Evolutionary conservation across 2,329 filamentous ascomycete species (phyloP).

Genomic region (Zasmidium cellare): DNA sequence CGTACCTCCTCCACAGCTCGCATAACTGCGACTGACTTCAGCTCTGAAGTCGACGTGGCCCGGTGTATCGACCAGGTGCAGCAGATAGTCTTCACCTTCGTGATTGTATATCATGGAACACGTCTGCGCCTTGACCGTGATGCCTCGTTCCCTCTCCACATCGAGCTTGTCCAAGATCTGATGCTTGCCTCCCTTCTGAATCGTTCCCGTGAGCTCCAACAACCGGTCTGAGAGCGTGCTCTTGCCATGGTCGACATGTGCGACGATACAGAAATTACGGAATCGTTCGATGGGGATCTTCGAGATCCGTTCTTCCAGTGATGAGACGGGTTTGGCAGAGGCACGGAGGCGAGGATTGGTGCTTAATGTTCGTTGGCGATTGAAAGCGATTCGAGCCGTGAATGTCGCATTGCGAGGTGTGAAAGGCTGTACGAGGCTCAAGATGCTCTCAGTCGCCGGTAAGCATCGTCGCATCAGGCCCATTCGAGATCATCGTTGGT

Average conservation of each 20-base stretch:
- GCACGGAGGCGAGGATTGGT: constrained; percentile 15
- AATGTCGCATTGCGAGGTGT: constrained; percentile 6
- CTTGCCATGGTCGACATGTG: constrained; percentile 98
- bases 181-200: constrained; percentile 81
- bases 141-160: constrained; percentile 91
- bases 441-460: constrained; percentile 26
- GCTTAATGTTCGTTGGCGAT: constrained; percentile 9
- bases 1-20: constrained; percentile 75
- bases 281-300: constrained; percentile 76
- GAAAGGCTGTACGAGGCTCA: constrained; percentile 19
- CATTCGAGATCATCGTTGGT: neutral
- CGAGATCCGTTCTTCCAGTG: constrained; percentile 65
- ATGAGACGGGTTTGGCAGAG: constrained; percentile 45
- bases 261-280: constrained; percentile 98
- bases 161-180: constrained; percentile 97
- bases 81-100: constrained; percentile 80
- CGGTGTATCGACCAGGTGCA: constrained; percentile 94
- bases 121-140: constrained; percentile 98
- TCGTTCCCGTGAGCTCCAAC: constrained; percentile 91
- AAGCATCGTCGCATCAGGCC: constrained; percentile 52
- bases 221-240: constrained; percentile 91
- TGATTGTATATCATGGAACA: constrained; percentile 96
- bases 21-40: constrained; percentile 93
- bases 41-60: constrained; percentile 97
- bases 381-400: constrained; percentile 6